phyloP scores from a whole-genome alignment of 192 early-diverging fungal species.

The Gigaspora rosea region DNA sequence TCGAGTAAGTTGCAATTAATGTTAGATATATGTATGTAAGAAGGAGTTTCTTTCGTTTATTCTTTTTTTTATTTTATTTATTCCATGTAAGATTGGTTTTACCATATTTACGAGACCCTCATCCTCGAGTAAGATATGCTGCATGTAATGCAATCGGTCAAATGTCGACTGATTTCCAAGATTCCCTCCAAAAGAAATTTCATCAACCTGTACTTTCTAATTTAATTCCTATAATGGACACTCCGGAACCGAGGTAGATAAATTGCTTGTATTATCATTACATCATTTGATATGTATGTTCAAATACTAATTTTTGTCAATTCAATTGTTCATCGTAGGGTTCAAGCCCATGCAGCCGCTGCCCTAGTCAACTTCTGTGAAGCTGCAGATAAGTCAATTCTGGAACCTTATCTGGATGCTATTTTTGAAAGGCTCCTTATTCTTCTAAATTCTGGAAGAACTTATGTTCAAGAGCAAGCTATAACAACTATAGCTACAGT shows the following conservation, averaged over 20 bases:
- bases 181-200: conserved; percentile 71
- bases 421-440: conserved; percentile 85
- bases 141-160: conserved; percentile 96
- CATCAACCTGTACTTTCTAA: conserved; percentile 69
- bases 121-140: conserved; percentile 95
- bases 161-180: conserved; percentile 96
- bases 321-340: conserved; percentile 55
- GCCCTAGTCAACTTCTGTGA: conserved; percentile 98
- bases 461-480: conserved; percentile 98
- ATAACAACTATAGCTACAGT: conserved; percentile 97
- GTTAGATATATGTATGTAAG: background rate
- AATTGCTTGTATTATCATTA: background rate
- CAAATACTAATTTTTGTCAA: background rate
- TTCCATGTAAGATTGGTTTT: conserved; percentile 59
- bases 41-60: background rate
- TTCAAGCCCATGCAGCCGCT: conserved; percentile 94
- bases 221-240: conserved; percentile 89
- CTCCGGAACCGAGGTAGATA: conserved; percentile 30
- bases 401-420: conserved; percentile 88
- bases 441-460: conserved; percentile 81
- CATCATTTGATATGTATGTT: background rate
- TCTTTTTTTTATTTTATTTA: background rate
- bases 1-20: conserved; percentile 44
- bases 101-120: conserved; percentile 81
- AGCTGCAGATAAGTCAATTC: conserved; percentile 75